phyloP scores from a whole-genome alignment of 2,329 filamentous ascomycete genomes.

The Monosporascus sp. region DNA sequence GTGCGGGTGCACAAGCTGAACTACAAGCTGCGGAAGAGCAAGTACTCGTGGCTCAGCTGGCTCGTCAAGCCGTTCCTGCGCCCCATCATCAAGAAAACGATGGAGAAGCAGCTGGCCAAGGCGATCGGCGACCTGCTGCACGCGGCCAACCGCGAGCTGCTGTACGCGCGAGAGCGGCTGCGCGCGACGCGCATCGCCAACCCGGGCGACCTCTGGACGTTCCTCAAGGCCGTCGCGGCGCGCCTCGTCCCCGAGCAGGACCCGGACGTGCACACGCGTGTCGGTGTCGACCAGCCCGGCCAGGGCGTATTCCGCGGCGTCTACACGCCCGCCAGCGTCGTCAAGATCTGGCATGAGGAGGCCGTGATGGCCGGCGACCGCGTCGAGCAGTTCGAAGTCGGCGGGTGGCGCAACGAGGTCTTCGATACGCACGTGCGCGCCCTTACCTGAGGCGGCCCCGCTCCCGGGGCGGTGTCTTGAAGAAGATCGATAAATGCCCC shows the following conservation, averaged over 20 bases:
- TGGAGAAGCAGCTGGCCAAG: conserved; percentile 72
- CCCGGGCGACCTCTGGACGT: conserved; percentile 74
- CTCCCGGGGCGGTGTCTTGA: no score
- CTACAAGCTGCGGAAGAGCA: conserved; percentile 70
- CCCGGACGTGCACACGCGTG: conserved; percentile 67
- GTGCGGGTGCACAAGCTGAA: conserved; percentile 84
- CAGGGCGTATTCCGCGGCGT: conserved; percentile 68
- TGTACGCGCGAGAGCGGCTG: conserved; percentile 81
- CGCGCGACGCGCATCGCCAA: conserved; percentile 79
- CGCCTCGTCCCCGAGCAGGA: conserved; percentile 67
- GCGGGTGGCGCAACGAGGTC: conserved; percentile 81
- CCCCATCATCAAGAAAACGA: conserved; percentile 65
- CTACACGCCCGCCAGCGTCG: conserved; percentile 84
- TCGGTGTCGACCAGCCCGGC: conserved; percentile 59
- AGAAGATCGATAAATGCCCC: no score
- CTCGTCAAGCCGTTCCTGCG: conserved; percentile 78
- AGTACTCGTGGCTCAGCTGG: conserved; percentile 74
- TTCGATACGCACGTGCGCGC: conserved; percentile 48
- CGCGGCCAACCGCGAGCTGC: conserved; percentile 73
- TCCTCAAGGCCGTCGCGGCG: conserved; percentile 76
- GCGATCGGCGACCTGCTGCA: conserved; percentile 67
- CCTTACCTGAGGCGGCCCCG: conserved; percentile 7
- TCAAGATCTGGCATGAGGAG: conserved; percentile 86
- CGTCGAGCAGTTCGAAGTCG: conserved; percentile 66
- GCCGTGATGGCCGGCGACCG: conserved; percentile 63